Evolutionary conservation across 1,139 yeast genomes (phyloP), one percentile per base, ranked within the genome.

Genomic region (Citeromyces hawaiiensis): DNA sequence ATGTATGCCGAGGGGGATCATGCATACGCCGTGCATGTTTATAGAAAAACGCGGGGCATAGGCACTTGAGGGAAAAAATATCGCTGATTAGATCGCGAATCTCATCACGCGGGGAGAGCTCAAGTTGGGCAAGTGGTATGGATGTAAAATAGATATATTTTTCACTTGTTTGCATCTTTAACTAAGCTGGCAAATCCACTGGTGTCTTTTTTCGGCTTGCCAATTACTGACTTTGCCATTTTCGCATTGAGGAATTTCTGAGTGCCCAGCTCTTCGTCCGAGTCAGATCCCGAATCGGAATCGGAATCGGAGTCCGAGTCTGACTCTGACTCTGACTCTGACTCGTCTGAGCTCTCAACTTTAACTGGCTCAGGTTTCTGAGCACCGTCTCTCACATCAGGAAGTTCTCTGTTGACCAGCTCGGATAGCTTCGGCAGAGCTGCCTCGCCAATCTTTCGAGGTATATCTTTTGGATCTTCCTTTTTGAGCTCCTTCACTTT

Each of bases 331-430:
- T 48, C 54, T 9, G 53, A 49, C 35, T 48, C 54, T 14, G 53
- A 50, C 14, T 49, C 53, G 16, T 37, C 31, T 9, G 39, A 32
- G 17, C 41, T 43, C 6, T 43, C 27, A 37, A 25, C 25, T 39
- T 13, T 19, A 23, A 18, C 38, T 19, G 48, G 46, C 32, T 45
- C 46, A 35, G 46, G 40, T 38, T 35, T 45, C 40, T 46, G 57
- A 10, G 54, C 47, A 4, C 60, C 52, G 36, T 76, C 83, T 42
- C 62, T 66, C 2, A 77, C 83, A 19, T 72, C 82, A 2, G 85
- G 85, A 14, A 76, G 68, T 2, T 83, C 83, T 43, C 78, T 60
- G 30, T 64, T 61, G 3, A 67, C 77, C 42, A 77, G 58, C 46
- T 76, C 81, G 14, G 70, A 66, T 36, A 77, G 57, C 0, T 82